Percentiles rank a stretch among this genome's conserved stretches.
Conservation (phyloP, 805 yeast genomes). For the Jamesozyma spencerorum region DNA sequence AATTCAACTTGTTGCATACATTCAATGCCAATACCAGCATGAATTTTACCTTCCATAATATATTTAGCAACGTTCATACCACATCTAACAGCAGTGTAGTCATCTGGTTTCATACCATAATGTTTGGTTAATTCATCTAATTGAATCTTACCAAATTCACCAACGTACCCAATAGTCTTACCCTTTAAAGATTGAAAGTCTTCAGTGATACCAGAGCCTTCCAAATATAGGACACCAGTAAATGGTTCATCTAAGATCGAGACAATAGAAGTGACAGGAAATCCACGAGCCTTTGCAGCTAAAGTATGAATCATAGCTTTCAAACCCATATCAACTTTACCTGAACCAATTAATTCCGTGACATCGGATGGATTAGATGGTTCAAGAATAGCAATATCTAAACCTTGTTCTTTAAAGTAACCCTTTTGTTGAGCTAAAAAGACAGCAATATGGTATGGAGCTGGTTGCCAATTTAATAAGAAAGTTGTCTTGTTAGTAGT, state of each 20-base stretch:
- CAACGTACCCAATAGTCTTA: constrained; percentile 47
- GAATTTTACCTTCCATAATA: constrained; percentile 46
- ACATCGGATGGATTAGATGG: constrained; percentile 52
- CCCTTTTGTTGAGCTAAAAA: constrained; percentile 43
- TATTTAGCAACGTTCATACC: constrained; percentile 53
- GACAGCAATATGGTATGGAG: constrained; percentile 48
- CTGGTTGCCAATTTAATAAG: constrained; percentile 45
- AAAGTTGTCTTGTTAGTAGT: constrained; percentile 42
- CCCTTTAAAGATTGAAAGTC: constrained; percentile 46
- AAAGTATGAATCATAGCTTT: constrained; percentile 54
- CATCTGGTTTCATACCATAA: constrained; percentile 46
- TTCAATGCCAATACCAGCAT: constrained; percentile 52
- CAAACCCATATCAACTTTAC: constrained; percentile 49
- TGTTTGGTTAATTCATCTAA: constrained; percentile 47
- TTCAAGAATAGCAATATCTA: constrained; percentile 44
- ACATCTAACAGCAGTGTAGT: constrained; percentile 49
- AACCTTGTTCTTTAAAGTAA: constrained; percentile 40
- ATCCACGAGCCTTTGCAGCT: constrained; percentile 52
- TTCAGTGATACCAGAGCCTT: constrained; percentile 41
- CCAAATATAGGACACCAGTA: constrained; percentile 45
- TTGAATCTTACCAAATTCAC: constrained; percentile 52
- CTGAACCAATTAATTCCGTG: constrained; percentile 47
- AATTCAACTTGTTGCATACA: constrained; percentile 52
- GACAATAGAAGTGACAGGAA: constrained; percentile 47
- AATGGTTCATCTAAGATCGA: constrained; percentile 49